Evolutionary conservation across 306 rosid genomes (phyloP).

Genomic region (Vigna radiata): DNA sequence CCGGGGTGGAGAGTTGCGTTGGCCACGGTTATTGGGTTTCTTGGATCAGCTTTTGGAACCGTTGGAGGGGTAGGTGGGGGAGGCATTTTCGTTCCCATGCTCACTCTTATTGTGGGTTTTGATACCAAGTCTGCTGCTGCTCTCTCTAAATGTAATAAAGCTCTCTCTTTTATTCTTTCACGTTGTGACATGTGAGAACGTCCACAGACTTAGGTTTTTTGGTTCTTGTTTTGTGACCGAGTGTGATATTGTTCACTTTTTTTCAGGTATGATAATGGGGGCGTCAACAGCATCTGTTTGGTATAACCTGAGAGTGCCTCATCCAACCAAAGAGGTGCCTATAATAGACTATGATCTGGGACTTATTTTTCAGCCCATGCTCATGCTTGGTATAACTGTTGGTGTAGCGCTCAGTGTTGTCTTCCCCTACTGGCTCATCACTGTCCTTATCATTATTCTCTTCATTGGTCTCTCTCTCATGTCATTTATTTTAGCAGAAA

Average conservation of each 20-base stretch:
- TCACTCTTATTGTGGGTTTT: conserved; percentile 74
- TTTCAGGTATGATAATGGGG: conserved; percentile 92
- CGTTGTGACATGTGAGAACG: not conserved
- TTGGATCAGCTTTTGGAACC: conserved; percentile 87
- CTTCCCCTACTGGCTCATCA: conserved; percentile 97
- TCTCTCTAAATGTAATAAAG: conserved; percentile 66
- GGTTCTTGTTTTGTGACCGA: not conserved
- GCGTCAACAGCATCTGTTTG: conserved; percentile 86
- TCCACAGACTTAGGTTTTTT: not conserved
- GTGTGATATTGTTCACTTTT: conserved; percentile 18
- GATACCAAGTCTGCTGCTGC: conserved; percentile 94
- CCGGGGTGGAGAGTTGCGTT: conserved; percentile 62
- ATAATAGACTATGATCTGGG: conserved; percentile 86
- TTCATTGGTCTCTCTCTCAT: conserved; percentile 62
- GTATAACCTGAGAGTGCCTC: conserved; percentile 86
- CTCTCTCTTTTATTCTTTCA: not conserved
- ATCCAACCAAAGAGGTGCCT: conserved; percentile 89
- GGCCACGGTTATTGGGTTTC: conserved; percentile 78
- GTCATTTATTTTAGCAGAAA: not conserved
- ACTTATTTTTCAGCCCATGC: conserved; percentile 89
- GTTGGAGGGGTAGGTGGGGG: conserved; percentile 97
- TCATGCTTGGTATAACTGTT: conserved; percentile 92
- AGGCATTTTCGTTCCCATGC: conserved; percentile 93
- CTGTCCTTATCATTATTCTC: conserved; percentile 86
- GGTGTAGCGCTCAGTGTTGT: conserved; percentile 91